Evolutionary conservation across 108 stramenopile genomes (phyloP), one percentile per base, ranked within the genome.

Genomic region (Cylindrotheca closterium): DNA sequence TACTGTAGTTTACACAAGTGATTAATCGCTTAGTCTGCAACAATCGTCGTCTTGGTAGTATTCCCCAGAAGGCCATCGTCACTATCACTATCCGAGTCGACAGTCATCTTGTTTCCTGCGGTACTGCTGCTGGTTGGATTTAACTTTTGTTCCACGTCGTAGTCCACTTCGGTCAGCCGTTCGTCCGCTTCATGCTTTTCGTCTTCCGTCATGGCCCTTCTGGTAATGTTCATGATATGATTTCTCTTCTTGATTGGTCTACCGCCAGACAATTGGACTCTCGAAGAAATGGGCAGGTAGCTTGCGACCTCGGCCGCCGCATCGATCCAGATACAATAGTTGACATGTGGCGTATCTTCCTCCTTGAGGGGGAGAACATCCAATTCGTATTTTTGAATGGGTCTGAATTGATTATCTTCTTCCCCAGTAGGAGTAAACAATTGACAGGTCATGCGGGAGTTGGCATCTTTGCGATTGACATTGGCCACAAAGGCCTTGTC

Each of bases 331-430:
- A 86, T 76, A 48, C 86, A 77, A 59, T 85, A 90, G 53, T 88
- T 84, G 5, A 79, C 65, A 37, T 86, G 83, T 2, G 92, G 89
- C 23, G 61, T 73, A 52, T 86, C 84, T 51, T 78, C 82, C 37
- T 93, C 92, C 55, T 86, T 86, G 18, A 93, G 64, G 10, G 89
- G 86, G 7, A 89, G 56, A 4, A 93, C 87, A 66, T 89, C 88
- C 49, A 93, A 71, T 63, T 93, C 92, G 60, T 87, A 93, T 53
- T 75, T 55, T 68, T 90, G 89, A 23, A 85, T 64, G 0, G 80
- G 77, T 52, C 62, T 62, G 60, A 82, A 89, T 24, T 54, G 32
- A 21, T 60, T 58, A 22, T 49, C 15, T 10, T 67, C 21, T 34
- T 21, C n/a, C 49, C 30, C 19, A 8, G 77, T 55, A 12, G 79